Evolutionary conservation across 179 eudicot genomes (phyloP), one percentile per base, ranked within the genome.

Genomic region (Corrigiola litoralis): DNA sequence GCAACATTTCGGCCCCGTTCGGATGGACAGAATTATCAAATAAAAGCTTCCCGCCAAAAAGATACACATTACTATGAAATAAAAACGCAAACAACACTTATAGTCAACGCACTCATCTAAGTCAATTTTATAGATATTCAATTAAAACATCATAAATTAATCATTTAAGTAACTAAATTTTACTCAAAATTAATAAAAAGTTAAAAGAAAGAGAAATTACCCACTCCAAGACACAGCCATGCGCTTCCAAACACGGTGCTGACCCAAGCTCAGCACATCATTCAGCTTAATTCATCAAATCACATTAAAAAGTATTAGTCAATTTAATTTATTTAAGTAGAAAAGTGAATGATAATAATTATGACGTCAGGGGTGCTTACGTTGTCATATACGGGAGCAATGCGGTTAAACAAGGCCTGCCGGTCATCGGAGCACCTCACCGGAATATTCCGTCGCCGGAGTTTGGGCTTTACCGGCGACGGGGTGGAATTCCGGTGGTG

Each of bases 171-270:
- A n/a, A n/a, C n/a, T n/a, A n/a, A n/a, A n/a, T n/a, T n/a, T n/a
- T n/a, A n/a, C n/a, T n/a, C 4, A 23, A 3, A 21, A 49, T 49
- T 49, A 23, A 49, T 17, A 13, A 49, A 42, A 17, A 49, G 2
- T 25, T 5, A 0, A 50, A 25, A 48, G 12, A 25, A 12, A 62
- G 14, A 31, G 17, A 17, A 55, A 25, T 50, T 84, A 90, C 99
- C 87, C 84, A 79, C 81, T 90, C 97, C 99, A 94, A 5, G 97
- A 88, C 14, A 94, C 99, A 36, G 88, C 76, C 97, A 87, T 87
- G 52, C 94, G 84, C 72, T 94, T 90, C 99, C 94, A 94, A 49
- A 90, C 75, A 27, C 99, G 87, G 65, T 90, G 99, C 63, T 83
- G 90, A 25, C 99, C 99, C 63, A 94, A 83, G 69, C 89, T 85